A percentile compares a stretch with the other conserved stretches of the same genome.
Evolutionary conservation across 345 rosid species (phyloP).

Genomic region (Eucalyptus sp.): DNA sequence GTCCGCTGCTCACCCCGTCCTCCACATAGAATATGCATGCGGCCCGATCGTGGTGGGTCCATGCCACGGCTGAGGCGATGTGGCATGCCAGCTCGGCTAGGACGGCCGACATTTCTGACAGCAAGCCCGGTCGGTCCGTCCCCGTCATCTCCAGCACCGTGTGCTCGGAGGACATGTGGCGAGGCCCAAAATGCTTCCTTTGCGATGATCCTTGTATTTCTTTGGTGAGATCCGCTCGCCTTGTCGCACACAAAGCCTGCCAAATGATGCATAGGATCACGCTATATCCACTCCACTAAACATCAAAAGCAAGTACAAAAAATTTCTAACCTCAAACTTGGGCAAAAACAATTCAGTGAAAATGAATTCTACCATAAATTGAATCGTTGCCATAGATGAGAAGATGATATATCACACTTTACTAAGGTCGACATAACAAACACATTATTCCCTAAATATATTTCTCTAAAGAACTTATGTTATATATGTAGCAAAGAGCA

Average conservation of each 20-base stretch:
- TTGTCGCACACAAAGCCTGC: constrained; percentile 59
- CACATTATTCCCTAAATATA: background rate
- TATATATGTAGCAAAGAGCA: background rate
- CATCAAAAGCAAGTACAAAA: background rate
- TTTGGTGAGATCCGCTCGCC: constrained; percentile 22
- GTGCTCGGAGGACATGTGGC: constrained; percentile 47
- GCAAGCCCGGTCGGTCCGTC: constrained; percentile 60
- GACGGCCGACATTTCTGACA: constrained; percentile 74
- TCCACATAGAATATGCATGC: constrained; percentile 67
- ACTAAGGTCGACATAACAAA: background rate
- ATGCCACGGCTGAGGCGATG: constrained; percentile 52
- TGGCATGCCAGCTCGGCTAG: constrained; percentile 56
- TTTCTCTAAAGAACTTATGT: background rate
- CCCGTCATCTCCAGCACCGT: constrained; percentile 74
- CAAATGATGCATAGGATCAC: background rate
- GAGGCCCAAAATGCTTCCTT: constrained; percentile 24
- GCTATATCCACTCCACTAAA: background rate
- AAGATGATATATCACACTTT: background rate
- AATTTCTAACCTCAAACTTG: background rate
- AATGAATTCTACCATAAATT: background rate
- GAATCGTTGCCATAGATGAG: background rate
- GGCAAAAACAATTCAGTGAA: background rate
- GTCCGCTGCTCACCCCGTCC: constrained; percentile 46
- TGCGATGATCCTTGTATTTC: background rate
- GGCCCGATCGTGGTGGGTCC: constrained; percentile 72